A percentile compares a stretch with the other conserved stretches of the same genome.
Conservation (phyloP, 2,329 filamentous ascomycete species). For the Phialemoniopsis sp. region DNA sequence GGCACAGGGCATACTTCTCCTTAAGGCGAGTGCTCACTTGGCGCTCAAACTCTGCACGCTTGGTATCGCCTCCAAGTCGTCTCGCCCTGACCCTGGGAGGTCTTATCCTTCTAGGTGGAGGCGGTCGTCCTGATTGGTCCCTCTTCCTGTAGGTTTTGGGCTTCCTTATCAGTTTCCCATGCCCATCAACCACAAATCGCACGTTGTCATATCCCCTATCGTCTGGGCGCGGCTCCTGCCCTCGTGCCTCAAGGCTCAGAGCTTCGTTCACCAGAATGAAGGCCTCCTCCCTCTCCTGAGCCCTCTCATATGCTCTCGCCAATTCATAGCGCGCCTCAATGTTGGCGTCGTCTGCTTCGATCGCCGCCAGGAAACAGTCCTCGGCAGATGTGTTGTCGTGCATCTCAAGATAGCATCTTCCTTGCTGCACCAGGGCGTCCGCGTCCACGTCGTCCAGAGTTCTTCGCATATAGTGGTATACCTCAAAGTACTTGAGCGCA, state of each 20-base stretch:
- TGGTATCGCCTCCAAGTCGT: conserved; percentile 15
- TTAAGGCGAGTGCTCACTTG: conserved; percentile 18
- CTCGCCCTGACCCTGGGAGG: conserved; percentile 7
- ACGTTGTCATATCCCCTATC: conserved; percentile 17
- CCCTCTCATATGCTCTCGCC: conserved; percentile 78
- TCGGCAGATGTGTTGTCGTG: conserved; percentile 67
- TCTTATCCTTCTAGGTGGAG: conserved; percentile 1
- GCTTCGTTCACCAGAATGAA: conserved; percentile 74
- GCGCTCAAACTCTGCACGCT: conserved; percentile 19
- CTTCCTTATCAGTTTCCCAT: conserved; percentile 12
- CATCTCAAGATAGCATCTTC: conserved; percentile 64
- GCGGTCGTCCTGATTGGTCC: background rate
- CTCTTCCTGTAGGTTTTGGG: conserved; percentile 9
- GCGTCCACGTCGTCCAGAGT: conserved; percentile 36
- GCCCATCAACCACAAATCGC: conserved; percentile 10
- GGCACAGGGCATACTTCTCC: conserved; percentile 37
- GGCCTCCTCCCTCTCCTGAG: conserved; percentile 69
- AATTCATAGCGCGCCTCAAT: conserved; percentile 76
- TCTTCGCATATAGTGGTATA: conserved; percentile 43
- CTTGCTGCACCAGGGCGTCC: conserved; percentile 50
- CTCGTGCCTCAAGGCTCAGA: conserved; percentile 54
- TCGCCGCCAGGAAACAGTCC: conserved; percentile 70
- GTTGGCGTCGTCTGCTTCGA: conserved; percentile 66
- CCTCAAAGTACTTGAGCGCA: conserved; percentile 53
- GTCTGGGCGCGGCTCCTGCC: conserved; percentile 26